These are phyloP conservation scores for Schizosaccharomyces octosporus DNA, from an alignment of 805 yeast genomes.

Conservation along the genomic window DNA sequence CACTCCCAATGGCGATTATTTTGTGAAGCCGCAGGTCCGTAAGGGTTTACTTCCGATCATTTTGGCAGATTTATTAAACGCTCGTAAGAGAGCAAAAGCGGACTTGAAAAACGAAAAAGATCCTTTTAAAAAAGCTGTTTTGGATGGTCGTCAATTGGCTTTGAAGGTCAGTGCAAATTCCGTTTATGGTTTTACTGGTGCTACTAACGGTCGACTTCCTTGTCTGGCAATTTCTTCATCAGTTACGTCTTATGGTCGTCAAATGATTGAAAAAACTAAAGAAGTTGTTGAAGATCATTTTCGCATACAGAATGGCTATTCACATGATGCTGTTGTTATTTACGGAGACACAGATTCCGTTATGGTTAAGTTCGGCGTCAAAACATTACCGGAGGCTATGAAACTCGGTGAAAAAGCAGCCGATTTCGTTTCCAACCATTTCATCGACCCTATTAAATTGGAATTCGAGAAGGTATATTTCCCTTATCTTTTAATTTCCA, in stretches of 20 bases:
- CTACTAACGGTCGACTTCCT: constrained; percentile 89
- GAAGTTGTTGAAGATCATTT: constrained; percentile 60
- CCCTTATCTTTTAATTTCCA: constrained; percentile 81
- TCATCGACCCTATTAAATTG: constrained; percentile 66
- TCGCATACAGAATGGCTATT: constrained; percentile 55
- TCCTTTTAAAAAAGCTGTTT: constrained; percentile 76
- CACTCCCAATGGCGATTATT: constrained; percentile 81
- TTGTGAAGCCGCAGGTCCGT: constrained; percentile 43
- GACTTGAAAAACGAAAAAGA: constrained; percentile 83
- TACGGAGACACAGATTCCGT: constrained; percentile 99
- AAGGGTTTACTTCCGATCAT: constrained; percentile 83
- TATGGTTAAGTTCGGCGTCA: constrained; percentile 86
- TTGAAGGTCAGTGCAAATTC: constrained; percentile 92
- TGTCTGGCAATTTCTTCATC: constrained; percentile 91
- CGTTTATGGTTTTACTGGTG: constrained; percentile 97
- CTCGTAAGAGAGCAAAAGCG: constrained; percentile 78
- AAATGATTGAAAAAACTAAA: constrained; percentile 85
- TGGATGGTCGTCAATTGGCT: constrained; percentile 93
- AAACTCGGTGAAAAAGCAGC: constrained; percentile 87
- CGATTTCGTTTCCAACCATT: constrained; percentile 48
- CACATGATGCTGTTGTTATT: constrained; percentile 69
- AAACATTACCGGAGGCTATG: constrained; percentile 67
- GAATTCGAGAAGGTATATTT: constrained; percentile 93
- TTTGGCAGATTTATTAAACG: constrained; percentile 62
- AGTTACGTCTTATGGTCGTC: constrained; percentile 86